Conservation (phyloP, 768 basidiomycete species). For the Termitomyces sp. region DNA sequence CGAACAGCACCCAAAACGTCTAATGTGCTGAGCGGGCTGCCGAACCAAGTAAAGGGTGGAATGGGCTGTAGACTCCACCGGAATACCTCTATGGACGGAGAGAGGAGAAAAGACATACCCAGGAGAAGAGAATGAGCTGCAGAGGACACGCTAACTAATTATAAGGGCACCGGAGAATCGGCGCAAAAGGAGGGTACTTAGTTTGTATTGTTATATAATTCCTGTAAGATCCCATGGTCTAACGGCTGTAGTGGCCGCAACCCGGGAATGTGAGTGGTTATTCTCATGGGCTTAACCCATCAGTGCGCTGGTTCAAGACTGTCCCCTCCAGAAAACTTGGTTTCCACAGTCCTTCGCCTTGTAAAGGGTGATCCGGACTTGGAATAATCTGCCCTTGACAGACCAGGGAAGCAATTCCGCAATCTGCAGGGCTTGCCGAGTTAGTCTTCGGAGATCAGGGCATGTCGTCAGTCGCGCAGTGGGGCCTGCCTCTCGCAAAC, state of each 20-base stretch:
- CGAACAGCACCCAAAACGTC: constrained; percentile 66
- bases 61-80: constrained; percentile 51
- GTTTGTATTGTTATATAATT: fast-evolving
- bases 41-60: constrained; percentile 66
- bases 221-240: constrained; percentile 36
- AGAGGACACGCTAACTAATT: too few species aligned
- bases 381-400: constrained; percentile 83
- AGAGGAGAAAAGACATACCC: constrained; percentile 28
- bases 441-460: constrained; percentile 91
- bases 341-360: constrained; percentile 61
- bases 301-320: constrained; percentile 91
- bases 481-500: constrained; percentile 74
- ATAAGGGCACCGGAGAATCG: too few species aligned
- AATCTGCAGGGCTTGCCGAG: constrained; percentile 82
- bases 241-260: constrained; percentile 83
- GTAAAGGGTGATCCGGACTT: constrained; percentile 60
- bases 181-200: background rate
- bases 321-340: constrained; percentile 96
- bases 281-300: constrained; percentile 52
- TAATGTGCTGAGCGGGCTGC: constrained; percentile 51
- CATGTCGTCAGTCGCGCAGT: constrained; percentile 81
- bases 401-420: constrained; percentile 94
- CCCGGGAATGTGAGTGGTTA: constrained; percentile 74
- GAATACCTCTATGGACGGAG: constrained; percentile 46
- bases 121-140: background rate